Conservation (phyloP, 1,284 basidiomycete species). For the Ustilago crameri region DNA sequence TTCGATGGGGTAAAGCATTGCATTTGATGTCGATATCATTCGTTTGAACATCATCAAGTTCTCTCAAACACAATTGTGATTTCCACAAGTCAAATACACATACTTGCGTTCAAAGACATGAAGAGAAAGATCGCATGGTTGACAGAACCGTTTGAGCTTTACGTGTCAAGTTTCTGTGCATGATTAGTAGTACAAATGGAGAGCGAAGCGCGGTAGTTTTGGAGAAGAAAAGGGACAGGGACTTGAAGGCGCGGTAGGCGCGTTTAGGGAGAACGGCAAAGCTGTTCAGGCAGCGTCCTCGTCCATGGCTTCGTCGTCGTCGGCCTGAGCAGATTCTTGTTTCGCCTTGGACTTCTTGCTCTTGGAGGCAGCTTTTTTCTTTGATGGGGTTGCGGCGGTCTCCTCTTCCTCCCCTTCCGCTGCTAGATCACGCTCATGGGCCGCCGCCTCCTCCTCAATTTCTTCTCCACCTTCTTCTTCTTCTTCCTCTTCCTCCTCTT, state of each 20-base stretch:
- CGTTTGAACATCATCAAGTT: not conserved
- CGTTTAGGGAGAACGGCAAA: not conserved
- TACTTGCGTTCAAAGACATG: not conserved
- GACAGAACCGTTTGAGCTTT: not conserved
- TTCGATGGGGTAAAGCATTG: slow-evolving; percentile 26
- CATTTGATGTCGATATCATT: not conserved
- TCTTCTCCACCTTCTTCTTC: slow-evolving; percentile 8
- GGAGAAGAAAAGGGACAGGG: not conserved
- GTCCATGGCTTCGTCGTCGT: slow-evolving; percentile 25
- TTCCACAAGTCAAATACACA: not conserved
- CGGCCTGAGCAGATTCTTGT: not conserved
- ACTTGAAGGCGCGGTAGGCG: no score
- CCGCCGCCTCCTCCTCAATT: slow-evolving; percentile 2
- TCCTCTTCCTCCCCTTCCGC: slow-evolving; percentile 2
- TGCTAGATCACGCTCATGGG: not conserved
- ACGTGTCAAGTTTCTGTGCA: not conserved
- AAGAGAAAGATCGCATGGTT: no score
- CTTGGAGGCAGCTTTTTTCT: slow-evolving; percentile 15
- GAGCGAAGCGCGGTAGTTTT: not conserved
- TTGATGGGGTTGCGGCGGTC: slow-evolving; percentile 8
- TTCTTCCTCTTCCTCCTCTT: slow-evolving; percentile 24
- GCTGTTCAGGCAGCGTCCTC: slow-evolving; percentile 16
- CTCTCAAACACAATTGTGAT: not conserved
- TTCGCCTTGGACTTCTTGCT: slow-evolving; percentile 22
- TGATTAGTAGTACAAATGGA: not conserved